These are phyloP conservation scores for Saturnispora besseyi DNA, from an alignment of 805 yeast genomes.

Conservation along the genomic window DNA sequence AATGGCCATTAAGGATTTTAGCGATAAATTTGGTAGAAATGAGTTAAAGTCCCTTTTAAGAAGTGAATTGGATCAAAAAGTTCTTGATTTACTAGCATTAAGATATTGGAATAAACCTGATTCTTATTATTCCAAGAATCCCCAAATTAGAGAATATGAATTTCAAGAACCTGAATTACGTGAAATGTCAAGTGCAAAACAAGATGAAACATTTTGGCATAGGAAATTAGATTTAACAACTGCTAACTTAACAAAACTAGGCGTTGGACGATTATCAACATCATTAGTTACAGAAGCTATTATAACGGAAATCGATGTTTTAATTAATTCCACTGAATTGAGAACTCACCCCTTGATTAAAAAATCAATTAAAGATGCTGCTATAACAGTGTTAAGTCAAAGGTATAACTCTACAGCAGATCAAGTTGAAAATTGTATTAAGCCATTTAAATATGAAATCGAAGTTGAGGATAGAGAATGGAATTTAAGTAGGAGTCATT, in stretches of 20 bases:
- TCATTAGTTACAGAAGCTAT: conserved; percentile 73
- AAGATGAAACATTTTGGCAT: conserved; percentile 79
- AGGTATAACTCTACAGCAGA: conserved; percentile 90
- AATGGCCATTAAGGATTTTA: conserved; percentile 76
- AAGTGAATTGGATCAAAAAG: conserved; percentile 81
- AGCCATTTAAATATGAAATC: conserved; percentile 95
- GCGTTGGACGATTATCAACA: conserved; percentile 88
- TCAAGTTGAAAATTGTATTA: conserved; percentile 96
- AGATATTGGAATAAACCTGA: conserved; percentile 82
- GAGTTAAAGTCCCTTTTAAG: conserved; percentile 74
- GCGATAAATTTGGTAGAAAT: conserved; percentile 70
- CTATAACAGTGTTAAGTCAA: conserved; percentile 63
- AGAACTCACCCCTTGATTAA: conserved; percentile 81
- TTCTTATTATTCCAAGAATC: conserved; percentile 14
- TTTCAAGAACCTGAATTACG: conserved; percentile 41
- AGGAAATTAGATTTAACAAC: conserved; percentile 78
- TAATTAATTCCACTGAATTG: conserved; percentile 67
- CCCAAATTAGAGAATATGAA: conserved; percentile 12
- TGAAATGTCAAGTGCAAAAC: conserved; percentile 46
- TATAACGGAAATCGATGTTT: conserved; percentile 63
- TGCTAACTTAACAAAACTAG: conserved; percentile 79
- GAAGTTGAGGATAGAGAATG: conserved; percentile 96
- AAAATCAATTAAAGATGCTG: conserved; percentile 76
- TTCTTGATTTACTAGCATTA: conserved; percentile 76
- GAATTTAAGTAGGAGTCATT: conserved; percentile 70